These are phyloP conservation scores for Roridomyces roridus DNA, from an alignment of 768 basidiomycete genomes.

Conservation along the genomic window DNA sequence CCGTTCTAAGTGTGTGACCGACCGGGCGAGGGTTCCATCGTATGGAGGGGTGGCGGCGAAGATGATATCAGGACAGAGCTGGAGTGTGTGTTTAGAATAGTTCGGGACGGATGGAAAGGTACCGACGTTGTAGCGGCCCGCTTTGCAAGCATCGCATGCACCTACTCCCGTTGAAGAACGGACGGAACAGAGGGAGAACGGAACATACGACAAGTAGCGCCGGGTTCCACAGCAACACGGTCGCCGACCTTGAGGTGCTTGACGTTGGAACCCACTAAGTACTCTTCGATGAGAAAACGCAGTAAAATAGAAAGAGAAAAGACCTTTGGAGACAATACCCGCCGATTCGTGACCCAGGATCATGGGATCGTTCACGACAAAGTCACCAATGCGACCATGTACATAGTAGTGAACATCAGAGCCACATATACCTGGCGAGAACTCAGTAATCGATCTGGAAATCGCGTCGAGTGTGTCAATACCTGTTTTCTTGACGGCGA, in stretches of 20 bases:
- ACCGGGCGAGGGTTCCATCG: conserved; percentile 77
- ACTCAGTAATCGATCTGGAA: no score
- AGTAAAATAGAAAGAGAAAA: neutral
- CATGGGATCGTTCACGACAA: conserved; percentile 83
- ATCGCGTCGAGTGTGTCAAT: no score
- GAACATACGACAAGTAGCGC: conserved; percentile 73
- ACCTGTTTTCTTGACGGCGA: conserved; percentile 92
- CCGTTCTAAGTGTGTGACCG: no score
- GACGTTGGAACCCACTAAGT: conserved; percentile 75
- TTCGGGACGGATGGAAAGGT: neutral
- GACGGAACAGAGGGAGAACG: conserved; percentile 1
- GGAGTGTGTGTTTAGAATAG: neutral
- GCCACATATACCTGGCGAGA: no score
- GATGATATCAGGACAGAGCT: conserved; percentile 86
- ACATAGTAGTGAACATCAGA: conserved; percentile 87
- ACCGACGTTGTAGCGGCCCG: conserved; percentile 80
- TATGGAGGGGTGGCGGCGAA: conserved; percentile 77
- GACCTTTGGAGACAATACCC: conserved; percentile 76
- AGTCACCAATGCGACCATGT: conserved; percentile 83
- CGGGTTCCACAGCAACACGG: conserved; percentile 92
- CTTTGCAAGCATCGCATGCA: conserved; percentile 82
- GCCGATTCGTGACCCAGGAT: conserved; percentile 95
- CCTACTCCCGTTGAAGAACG: conserved; percentile 32
- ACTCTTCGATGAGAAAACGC: neutral
- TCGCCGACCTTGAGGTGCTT: conserved; percentile 82